Evolutionary conservation across 805 yeast genomes (phyloP).

Genomic region (Lachancea thermotolerans): DNA sequence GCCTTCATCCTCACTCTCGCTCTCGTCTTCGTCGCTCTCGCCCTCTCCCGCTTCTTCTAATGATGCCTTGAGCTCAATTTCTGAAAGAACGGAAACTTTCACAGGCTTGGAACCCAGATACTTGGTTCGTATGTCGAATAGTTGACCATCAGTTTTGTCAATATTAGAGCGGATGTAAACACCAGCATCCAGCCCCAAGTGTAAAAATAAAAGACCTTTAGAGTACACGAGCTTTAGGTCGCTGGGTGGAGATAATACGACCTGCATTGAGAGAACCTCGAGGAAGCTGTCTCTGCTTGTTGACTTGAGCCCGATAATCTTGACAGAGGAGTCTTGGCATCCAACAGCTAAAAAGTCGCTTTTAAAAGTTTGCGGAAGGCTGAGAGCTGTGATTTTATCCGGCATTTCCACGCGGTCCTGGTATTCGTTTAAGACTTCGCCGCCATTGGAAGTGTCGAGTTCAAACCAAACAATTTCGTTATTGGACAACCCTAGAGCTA

Average conservation of each 20-base stretch:
- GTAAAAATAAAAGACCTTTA: constrained; percentile 37
- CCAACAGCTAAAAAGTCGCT: constrained; percentile 65
- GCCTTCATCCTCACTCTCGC: constrained; percentile 9
- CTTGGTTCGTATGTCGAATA: constrained; percentile 57
- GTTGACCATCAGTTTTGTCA: constrained; percentile 52
- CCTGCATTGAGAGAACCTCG: constrained; percentile 58
- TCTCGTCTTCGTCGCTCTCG: constrained; percentile 13
- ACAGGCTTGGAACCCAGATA: constrained; percentile 71
- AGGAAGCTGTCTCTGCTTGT: constrained; percentile 52
- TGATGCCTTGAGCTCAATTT: constrained; percentile 12
- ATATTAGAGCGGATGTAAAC: constrained; percentile 60
- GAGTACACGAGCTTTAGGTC: constrained; percentile 25
- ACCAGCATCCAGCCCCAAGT: constrained; percentile 82
- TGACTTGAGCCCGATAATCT: constrained; percentile 45
- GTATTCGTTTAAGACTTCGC: constrained; percentile 64
- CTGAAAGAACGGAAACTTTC: constrained; percentile 31
- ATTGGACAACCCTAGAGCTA: constrained; percentile 64
- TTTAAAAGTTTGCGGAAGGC: constrained; percentile 41
- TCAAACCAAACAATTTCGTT: constrained; percentile 80
- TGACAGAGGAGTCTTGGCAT: constrained; percentile 60
- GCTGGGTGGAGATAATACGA: constrained; percentile 48
- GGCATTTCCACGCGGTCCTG: constrained; percentile 52
- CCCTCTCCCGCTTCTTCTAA: constrained; percentile 14
- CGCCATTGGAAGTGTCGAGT: constrained; percentile 39
- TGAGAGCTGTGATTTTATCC: constrained; percentile 46